These are phyloP conservation scores for Ophiostoma ips DNA, from an alignment of 2,329 filamentous ascomycete species.

Conservation along the genomic window DNA sequence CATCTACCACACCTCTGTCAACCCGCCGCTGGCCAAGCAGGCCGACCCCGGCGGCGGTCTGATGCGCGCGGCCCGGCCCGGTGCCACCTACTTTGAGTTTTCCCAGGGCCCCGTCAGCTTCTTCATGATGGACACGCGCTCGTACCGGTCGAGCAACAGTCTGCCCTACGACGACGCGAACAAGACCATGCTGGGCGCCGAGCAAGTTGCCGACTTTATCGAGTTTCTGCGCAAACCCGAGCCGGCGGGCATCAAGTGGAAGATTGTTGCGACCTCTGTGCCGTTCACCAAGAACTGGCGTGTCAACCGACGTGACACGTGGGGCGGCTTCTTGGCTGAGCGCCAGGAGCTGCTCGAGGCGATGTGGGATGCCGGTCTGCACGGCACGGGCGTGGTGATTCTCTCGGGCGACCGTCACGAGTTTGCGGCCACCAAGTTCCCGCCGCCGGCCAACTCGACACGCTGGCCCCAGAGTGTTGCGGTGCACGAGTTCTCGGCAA, in stretches of 20 bases:
- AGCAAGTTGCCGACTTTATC: conserved; percentile 68
- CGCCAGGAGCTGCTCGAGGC: conserved; percentile 67
- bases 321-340: conserved; percentile 82
- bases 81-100: conserved; percentile 76
- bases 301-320: conserved; percentile 76
- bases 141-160: conserved; percentile 60
- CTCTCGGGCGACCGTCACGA: conserved; percentile 92
- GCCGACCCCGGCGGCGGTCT: conserved; percentile 16
- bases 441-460: conserved; percentile 40
- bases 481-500: conserved; percentile 84
- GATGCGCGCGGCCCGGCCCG: conserved; percentile 20
- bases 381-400: conserved; percentile 65
- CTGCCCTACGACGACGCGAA: conserved; percentile 44
- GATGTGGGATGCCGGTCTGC: conserved; percentile 73
- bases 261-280: conserved; percentile 78
- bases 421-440: conserved; percentile 78
- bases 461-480: conserved; percentile 49
- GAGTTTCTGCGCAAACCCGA: conserved; percentile 61
- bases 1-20: conserved; percentile 72
- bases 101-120: conserved; percentile 81
- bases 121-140: conserved; percentile 86
- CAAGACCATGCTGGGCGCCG: conserved; percentile 77
- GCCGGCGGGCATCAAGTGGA: conserved; percentile 74
- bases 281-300: conserved; percentile 98
- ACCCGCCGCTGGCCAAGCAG: conserved; percentile 56